Evolutionary conservation across 495 filamentous ascomycete genomes (phyloP).

Genomic region (Xanthoparmelia taractica): DNA sequence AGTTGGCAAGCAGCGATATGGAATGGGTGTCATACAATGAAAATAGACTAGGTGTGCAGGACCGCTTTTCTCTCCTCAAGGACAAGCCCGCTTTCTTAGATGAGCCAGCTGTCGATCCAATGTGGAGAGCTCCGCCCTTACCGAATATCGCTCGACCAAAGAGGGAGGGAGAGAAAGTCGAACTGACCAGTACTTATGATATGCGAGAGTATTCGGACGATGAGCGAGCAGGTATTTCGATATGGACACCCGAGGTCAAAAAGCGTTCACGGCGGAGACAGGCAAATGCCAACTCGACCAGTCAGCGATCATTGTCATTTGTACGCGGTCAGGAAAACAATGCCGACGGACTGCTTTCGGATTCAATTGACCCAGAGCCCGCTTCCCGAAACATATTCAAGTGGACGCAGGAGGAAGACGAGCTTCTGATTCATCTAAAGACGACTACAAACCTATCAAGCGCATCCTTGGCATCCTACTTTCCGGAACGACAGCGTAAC

Average conservation of each 20-base stretch:
- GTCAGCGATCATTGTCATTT: background rate
- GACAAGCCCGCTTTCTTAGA: constrained; percentile 3
- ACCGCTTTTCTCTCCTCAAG: background rate
- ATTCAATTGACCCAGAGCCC: background rate
- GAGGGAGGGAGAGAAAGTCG: background rate
- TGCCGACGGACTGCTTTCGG: background rate
- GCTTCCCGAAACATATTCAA: background rate
- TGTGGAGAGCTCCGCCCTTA: constrained; percentile 16
- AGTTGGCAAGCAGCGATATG: constrained; percentile 13
- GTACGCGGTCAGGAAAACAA: background rate
- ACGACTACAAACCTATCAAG: background rate
- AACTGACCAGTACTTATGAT: background rate
- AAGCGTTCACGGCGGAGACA: background rate
- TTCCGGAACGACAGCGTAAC: constrained; percentile 7
- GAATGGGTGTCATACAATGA: constrained; percentile 9
- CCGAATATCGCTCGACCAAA: background rate
- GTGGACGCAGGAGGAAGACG: constrained; percentile 17
- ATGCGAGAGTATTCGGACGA: background rate
- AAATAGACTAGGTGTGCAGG: background rate
- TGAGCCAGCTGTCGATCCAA: constrained; percentile 13
- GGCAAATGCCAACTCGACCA: background rate
- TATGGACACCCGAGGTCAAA: constrained; percentile 11
- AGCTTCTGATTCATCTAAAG: constrained; percentile 11
- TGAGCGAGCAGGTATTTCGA: constrained; percentile 2
- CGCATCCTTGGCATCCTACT: constrained; percentile 10